phyloP scores from a whole-genome alignment of 805 yeast genomes.

The Nadsonia fulvescens region DNA sequence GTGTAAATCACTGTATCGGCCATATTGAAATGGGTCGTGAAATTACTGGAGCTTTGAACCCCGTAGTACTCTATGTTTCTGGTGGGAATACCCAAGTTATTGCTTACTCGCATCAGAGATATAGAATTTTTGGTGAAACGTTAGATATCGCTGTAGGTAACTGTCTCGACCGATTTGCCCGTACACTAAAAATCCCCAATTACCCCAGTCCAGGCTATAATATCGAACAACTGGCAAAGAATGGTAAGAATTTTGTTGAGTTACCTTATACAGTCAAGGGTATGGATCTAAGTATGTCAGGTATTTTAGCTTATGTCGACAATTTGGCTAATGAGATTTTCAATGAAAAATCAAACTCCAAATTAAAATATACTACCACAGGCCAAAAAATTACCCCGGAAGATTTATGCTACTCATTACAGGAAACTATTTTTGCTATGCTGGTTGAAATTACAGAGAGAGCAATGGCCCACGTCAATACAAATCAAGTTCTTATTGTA shows the following conservation, averaged over 20 bases:
- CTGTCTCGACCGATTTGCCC: conserved; percentile 88
- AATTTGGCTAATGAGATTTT: conserved; percentile 38
- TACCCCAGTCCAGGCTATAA: conserved; percentile 96
- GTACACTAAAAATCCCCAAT: conserved; percentile 74
- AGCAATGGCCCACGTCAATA: conserved; percentile 93
- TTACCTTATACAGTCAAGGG: conserved; percentile 96
- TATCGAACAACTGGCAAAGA: conserved; percentile 81
- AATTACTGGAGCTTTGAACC: conserved; percentile 93
- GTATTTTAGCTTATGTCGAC: conserved; percentile 76
- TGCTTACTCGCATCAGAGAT: conserved; percentile 85
- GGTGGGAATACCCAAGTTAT: conserved; percentile 98
- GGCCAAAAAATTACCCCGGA: conserved; percentile 48
- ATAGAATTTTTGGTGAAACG: conserved; percentile 98
- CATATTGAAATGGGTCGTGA: conserved; percentile 99
- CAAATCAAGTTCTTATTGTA: conserved; percentile 78
- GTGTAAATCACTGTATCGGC: conserved; percentile 95
- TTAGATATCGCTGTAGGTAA: conserved; percentile 95
- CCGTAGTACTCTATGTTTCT: conserved; percentile 90
- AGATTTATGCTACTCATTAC: conserved; percentile 83
- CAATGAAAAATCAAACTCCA: conserved; percentile 10
- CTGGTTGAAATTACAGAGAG: conserved; percentile 93
- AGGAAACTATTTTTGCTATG: conserved; percentile 89
- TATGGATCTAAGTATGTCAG: conserved; percentile 95
- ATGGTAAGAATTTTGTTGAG: conserved; percentile 37
- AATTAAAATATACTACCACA: conserved; percentile 15